phyloP scores from a whole-genome alignment of 495 filamentous ascomycete genomes.

The Aspergillus steynii region DNA sequence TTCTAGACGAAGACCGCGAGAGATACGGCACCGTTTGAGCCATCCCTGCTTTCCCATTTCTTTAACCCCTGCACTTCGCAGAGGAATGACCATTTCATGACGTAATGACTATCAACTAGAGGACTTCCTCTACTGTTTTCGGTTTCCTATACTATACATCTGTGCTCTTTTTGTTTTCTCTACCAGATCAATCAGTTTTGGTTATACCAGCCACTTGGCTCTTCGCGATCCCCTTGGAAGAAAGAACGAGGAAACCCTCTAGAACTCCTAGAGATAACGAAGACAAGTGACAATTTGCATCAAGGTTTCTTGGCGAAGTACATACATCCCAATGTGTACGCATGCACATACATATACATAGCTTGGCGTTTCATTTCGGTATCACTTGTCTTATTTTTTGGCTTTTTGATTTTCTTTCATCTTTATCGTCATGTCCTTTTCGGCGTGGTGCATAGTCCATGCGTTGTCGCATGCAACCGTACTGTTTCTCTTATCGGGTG shows the following conservation, averaged over 20 bases:
- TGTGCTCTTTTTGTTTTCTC: not conserved
- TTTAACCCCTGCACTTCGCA: not conserved
- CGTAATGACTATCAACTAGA: not conserved
- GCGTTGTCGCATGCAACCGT: too few species aligned
- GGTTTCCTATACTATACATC: not conserved
- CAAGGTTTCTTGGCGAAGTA: too few species aligned
- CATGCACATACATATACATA: not conserved
- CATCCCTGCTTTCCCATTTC: not conserved
- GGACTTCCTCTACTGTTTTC: not conserved
- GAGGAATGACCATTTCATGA: not conserved
- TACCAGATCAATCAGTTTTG: not conserved
- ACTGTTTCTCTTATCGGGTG: too few species aligned
- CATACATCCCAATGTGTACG: too few species aligned
- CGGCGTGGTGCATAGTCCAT: too few species aligned
- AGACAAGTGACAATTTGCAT: too few species aligned
- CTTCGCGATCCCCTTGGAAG: too few species aligned
- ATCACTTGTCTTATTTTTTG: not conserved
- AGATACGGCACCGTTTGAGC: constrained; percentile 40
- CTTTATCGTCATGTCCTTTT: too few species aligned
- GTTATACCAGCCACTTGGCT: not conserved
- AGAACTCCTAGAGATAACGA: too few species aligned
- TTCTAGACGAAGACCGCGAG: constrained; percentile 32
- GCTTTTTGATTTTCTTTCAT: too few species aligned
- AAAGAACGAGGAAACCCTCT: too few species aligned
- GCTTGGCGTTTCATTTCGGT: not conserved